Percentiles rank a stretch among this genome's conserved stretches.
Evolutionary conservation across 2,329 filamentous ascomycete species (phyloP).

Genomic region (Pezicula radicicola): DNA sequence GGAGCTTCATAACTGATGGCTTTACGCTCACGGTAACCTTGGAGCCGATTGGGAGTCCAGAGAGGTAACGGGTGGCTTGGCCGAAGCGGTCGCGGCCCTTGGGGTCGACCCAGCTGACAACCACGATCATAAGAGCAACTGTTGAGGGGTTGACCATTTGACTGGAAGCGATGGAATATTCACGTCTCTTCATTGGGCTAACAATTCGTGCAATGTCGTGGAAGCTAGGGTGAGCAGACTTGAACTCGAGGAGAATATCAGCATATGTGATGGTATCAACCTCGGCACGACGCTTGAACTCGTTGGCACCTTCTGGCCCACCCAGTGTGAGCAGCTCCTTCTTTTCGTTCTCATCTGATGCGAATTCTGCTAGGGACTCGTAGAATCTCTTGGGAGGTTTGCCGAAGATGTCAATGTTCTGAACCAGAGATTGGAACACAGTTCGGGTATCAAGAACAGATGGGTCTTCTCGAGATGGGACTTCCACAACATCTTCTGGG

Average conservation of each 20-base stretch:
- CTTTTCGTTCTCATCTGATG: conserved; percentile 78
- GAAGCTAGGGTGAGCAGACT: conserved; percentile 83
- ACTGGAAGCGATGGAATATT: conserved; percentile 98
- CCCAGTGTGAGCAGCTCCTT: conserved; percentile 74
- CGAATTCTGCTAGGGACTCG: conserved; percentile 84
- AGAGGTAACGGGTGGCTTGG: conserved; percentile 89
- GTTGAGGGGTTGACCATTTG: conserved; percentile 88
- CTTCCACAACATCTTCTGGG: conserved; percentile 81
- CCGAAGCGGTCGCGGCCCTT: conserved; percentile 86
- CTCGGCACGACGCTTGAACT: conserved; percentile 90
- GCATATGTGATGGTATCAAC: conserved; percentile 90
- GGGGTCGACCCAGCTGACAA: conserved; percentile 91
- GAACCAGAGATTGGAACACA: conserved; percentile 83
- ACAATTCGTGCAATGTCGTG: conserved; percentile 87
- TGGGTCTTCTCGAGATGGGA: conserved; percentile 78
- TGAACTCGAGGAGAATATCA: conserved; percentile 86
- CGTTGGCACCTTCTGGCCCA: conserved; percentile 74
- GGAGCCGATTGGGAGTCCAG: conserved; percentile 69
- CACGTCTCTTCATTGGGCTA: conserved; percentile 87
- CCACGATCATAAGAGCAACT: conserved; percentile 96
- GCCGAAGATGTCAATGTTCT: conserved; percentile 96
- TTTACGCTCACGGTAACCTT: conserved; percentile 91
- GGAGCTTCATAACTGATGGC: conserved; percentile 99
- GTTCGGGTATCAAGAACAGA: conserved; percentile 80
- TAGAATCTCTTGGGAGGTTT: conserved; percentile 98